phyloP scores from a whole-genome alignment of 2,329 filamentous ascomycete species.

The Aureobasidium lini region DNA sequence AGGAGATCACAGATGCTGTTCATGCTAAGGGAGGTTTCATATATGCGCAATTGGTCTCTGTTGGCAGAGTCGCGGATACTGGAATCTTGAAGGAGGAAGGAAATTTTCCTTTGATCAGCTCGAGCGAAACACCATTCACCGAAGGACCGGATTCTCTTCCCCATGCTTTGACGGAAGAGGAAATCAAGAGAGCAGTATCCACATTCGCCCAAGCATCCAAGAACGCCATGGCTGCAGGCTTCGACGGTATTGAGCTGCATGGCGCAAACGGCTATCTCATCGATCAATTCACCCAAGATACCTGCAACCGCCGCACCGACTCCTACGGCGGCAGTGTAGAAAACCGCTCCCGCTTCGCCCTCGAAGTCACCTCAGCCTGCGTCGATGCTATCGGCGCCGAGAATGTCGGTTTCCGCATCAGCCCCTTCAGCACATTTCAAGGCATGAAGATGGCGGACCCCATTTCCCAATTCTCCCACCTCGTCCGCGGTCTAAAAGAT shows the following conservation, averaged over 20 bases:
- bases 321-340: slow-evolving; percentile 40
- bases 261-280: slow-evolving; percentile 49
- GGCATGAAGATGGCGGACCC: slow-evolving; percentile 57
- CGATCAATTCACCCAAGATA: slow-evolving; percentile 56
- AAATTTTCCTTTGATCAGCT: slow-evolving; percentile 22
- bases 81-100: slow-evolving; percentile 28
- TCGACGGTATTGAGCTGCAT: slow-evolving; percentile 54
- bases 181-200: slow-evolving; percentile 30
- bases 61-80: slow-evolving; percentile 48
- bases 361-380: slow-evolving; percentile 48
- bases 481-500: slow-evolving; percentile 44
- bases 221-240: slow-evolving; percentile 43
- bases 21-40: slow-evolving; percentile 56
- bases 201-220: slow-evolving; percentile 37
- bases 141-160: slow-evolving; percentile 24
- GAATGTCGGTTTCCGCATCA: slow-evolving; percentile 49
- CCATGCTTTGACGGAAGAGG: slow-evolving; percentile 29
- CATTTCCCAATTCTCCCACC: slow-evolving; percentile 54
- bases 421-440: slow-evolving; percentile 55
- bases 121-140: slow-evolving; percentile 26
- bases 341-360: slow-evolving; percentile 44
- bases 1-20: slow-evolving; percentile 52
- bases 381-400: slow-evolving; percentile 45
- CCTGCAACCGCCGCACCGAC: slow-evolving; percentile 47
- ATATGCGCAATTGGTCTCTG: slow-evolving; percentile 54